phyloP scores from a whole-genome alignment of 768 basidiomycete genomes.

The Kwoniella bestiolae region DNA sequence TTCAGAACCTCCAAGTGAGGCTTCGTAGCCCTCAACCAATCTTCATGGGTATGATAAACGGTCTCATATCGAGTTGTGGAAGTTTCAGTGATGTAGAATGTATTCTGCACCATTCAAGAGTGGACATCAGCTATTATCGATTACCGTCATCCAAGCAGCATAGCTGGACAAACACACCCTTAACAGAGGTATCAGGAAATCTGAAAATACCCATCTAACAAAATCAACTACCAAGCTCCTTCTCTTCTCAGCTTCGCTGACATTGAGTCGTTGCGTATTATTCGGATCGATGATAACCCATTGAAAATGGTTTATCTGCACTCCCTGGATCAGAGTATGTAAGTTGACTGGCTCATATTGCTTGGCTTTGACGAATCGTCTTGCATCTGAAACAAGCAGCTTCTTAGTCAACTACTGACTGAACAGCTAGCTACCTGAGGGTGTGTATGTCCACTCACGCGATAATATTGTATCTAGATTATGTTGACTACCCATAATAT shows the following conservation, averaged over 20 bases:
- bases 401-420: conserved; percentile 12
- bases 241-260: conserved; percentile 74
- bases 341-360: conserved; percentile 81
- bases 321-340: conserved; percentile 75
- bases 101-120: conserved; percentile 68
- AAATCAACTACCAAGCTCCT: conserved; percentile 84
- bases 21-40: conserved; percentile 81
- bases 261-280: conserved; percentile 59
- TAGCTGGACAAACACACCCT: conserved; percentile 62
- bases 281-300: conserved; percentile 65
- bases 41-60: conserved; percentile 91
- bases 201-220: conserved; percentile 92
- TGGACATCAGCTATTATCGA: background rate
- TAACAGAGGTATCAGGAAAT: conserved; percentile 76
- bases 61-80: conserved; percentile 79
- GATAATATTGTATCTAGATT: conserved; percentile 16
- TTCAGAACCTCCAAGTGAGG: conserved; percentile 80
- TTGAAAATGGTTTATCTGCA: conserved; percentile 73
- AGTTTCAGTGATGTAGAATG: conserved; percentile 93
- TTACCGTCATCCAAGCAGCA: background rate
- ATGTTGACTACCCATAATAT: conserved; percentile 31
- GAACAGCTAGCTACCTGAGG: background rate
- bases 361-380: conserved; percentile 72
- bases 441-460: conserved; percentile 15
- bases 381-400: conserved; percentile 65